Evolutionary conservation across 2,329 filamentous ascomycete species (phyloP), one percentile per base, ranked within the genome.

Genomic region (Boeremia lycopersici): DNA sequence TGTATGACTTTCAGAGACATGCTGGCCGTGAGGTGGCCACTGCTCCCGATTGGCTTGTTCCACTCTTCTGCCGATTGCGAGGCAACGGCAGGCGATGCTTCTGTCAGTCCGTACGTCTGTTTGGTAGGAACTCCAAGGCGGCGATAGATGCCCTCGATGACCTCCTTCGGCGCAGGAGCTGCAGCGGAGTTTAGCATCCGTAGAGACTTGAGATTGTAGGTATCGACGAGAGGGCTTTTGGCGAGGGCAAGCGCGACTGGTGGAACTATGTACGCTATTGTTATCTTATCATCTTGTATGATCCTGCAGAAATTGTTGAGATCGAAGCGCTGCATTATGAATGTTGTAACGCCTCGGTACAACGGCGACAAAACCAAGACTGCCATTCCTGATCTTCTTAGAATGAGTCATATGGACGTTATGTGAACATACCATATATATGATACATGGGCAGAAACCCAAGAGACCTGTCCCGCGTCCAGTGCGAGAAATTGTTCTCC

Each of bases 21-120:
- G 34, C 65, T 67, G 2, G 72, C 65, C 53, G 74, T 74, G 0
- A 76, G 71, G 3, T 31, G 44, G 76, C 66, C 23, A 76, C 67
- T 40, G 65, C 61, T 2, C 73, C 75, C 5, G 76, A 74, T 17
- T 64, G 74, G 9, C 73, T 74, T 23, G 65, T 64, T 23, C 70
- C 64, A 45, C 54, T 74, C 17, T 71, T 67, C n/a, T 70, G 53
- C 0, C 67, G 69, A 12, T 72, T 74, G 3, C 72, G 72, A 11
- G 75, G 73, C 34, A 74, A 73, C 4, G 75, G 67, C 13, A 65
- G 68, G 74, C 2, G 71, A 74, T 2, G 75, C 68, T 53, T 76
- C 75, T 17, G 70, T 71, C 69, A 74, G 74, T 1, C 74, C 74
- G 72, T 72, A 76, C 10, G 75, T 77, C 59, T 78, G 76, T 1